A percentile compares a stretch with the other conserved stretches of the same genome.
phyloP scores from a whole-genome alignment of 2,329 filamentous ascomycete genomes.

The Epichloe sibirici region DNA sequence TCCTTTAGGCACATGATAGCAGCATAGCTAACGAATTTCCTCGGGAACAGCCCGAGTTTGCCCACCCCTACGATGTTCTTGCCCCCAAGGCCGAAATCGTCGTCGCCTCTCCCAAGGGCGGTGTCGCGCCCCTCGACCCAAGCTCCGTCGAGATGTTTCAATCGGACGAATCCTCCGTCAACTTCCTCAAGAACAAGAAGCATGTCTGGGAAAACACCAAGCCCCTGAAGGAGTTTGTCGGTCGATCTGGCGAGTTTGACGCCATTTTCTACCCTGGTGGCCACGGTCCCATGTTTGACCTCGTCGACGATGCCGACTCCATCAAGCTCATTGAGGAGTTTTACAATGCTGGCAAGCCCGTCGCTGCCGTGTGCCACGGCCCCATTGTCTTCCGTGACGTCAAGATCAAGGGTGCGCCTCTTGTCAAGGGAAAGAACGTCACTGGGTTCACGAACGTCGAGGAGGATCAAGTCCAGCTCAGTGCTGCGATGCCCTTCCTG shows the following conservation, averaged over 20 bases:
- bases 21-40: too few relatives aligned
- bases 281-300: conserved; percentile 56
- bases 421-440: conserved; percentile 44
- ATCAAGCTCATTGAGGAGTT: conserved; percentile 52
- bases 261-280: conserved; percentile 47
- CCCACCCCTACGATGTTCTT: conserved; percentile 51
- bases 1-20: too few relatives aligned
- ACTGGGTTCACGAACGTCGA: conserved; percentile 53
- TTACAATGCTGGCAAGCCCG: conserved; percentile 45
- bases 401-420: conserved; percentile 36
- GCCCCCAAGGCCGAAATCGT: conserved; percentile 39
- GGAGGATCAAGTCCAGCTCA: conserved; percentile 32
- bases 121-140: conserved; percentile 49
- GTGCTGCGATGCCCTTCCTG: conserved; percentile 43
- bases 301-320: conserved; percentile 42
- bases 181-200: conserved; percentile 44
- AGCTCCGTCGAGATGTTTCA: conserved; percentile 42
- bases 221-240: conserved; percentile 42
- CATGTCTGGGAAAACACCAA: conserved; percentile 51
- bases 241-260: conserved; percentile 48
- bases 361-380: conserved; percentile 58
- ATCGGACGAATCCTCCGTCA: conserved; percentile 36
- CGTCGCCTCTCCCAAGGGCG: conserved; percentile 51
- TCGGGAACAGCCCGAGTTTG: conserved; percentile 40
- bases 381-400: conserved; percentile 50